Percentiles rank a stretch among this genome's conserved stretches.
Conservation (phyloP, 2,329 filamentous ascomycete species). For the Cercospora sojina region DNA sequence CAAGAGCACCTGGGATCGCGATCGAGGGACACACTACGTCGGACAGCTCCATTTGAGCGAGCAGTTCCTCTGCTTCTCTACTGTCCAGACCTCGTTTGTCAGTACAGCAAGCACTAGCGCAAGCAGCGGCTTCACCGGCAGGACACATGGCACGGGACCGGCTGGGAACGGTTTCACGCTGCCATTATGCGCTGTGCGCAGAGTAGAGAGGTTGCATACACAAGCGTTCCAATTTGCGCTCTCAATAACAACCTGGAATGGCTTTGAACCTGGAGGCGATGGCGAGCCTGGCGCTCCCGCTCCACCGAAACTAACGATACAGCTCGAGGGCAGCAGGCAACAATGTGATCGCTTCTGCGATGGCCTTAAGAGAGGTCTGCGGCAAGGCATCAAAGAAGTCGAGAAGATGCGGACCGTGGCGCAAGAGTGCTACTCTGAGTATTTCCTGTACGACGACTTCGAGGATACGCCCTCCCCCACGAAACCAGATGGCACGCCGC, state of each 20-base stretch:
- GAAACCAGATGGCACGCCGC: conserved; percentile 38
- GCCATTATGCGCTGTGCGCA: conserved; percentile 83
- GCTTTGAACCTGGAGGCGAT: conserved; percentile 56
- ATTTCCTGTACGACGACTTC: conserved; percentile 48
- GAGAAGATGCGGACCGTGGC: conserved; percentile 79
- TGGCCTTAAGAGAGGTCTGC: conserved; percentile 83
- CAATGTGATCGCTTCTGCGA: conserved; percentile 96
- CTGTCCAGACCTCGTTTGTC: conserved; percentile 82
- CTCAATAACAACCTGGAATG: conserved; percentile 93
- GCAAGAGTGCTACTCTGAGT: conserved; percentile 87
- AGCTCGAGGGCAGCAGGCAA: conserved; percentile 83
- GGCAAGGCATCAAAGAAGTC: conserved; percentile 83
- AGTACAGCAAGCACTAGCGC: conserved; percentile 74
- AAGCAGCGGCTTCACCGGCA: conserved; percentile 82
- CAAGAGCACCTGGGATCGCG: conserved; percentile 62
- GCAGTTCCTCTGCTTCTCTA: conserved; percentile 94
- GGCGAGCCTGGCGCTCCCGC: conserved; percentile 51
- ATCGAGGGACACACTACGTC: conserved; percentile 68
- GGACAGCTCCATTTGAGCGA: conserved; percentile 94
- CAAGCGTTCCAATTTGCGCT: conserved; percentile 90
- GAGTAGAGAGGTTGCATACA: conserved; percentile 90
- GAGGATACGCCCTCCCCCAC: conserved; percentile 52
- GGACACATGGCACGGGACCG: conserved; percentile 88
- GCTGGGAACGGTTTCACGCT: conserved; percentile 95
- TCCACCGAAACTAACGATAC: conserved; percentile 86